phyloP scores from a whole-genome alignment of 1,284 basidiomycete species.

The Flammula alnicola region DNA sequence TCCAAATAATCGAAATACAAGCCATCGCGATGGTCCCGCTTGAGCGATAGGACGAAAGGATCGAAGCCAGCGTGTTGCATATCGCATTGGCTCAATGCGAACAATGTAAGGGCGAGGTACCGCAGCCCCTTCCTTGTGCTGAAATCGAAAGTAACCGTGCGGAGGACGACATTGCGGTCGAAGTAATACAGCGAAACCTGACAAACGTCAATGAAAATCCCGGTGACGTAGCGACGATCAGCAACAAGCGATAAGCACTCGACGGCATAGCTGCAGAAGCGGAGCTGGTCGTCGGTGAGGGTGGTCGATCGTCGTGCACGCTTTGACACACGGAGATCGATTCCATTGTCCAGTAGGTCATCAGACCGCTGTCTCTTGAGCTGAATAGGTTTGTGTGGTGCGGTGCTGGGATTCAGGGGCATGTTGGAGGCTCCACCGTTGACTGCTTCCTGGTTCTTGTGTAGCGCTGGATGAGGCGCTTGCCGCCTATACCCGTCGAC shows the following conservation, averaged over 20 bases:
- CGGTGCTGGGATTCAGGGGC: too few relatives aligned
- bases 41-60: not conserved
- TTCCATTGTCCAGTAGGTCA: not conserved
- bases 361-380: not conserved
- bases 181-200: conserved; percentile 1
- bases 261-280: not conserved
- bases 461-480: not conserved
- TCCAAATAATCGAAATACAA: not conserved
- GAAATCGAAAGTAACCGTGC: not conserved
- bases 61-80: not conserved
- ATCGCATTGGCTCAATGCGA: conserved; percentile 2
- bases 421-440: too few relatives aligned
- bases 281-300: not conserved
- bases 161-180: not conserved
- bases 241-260: not conserved
- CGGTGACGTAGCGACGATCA: not conserved
- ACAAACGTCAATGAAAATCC: not conserved
- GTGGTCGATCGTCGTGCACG: not conserved
- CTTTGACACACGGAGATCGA: not conserved
- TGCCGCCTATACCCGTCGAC: not conserved
- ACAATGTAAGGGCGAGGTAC: not conserved
- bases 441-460: not conserved
- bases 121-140: not conserved
- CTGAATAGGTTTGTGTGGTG: too few relatives aligned
- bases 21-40: not conserved